A percentile compares a stretch with the other conserved stretches of the same genome.
Conservation (phyloP, 768 basidiomycete species). For the Punctularia strigosozonata region DNA sequence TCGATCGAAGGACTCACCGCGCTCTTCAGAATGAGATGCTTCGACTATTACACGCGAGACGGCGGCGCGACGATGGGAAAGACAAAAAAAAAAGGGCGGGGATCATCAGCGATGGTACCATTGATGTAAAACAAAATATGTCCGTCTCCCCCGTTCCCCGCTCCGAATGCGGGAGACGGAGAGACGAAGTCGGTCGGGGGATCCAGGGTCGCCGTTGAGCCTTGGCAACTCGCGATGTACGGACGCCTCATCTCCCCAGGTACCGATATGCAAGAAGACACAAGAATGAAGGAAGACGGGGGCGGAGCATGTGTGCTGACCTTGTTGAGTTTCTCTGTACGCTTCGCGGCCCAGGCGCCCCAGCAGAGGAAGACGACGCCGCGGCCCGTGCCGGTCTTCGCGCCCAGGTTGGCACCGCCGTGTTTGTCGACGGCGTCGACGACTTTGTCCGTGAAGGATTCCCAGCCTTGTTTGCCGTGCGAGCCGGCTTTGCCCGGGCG, state of each 20-base stretch:
- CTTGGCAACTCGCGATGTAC: too few relatives aligned
- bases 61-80: too few relatives aligned
- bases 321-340: slow-evolving; percentile 66
- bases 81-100: too few relatives aligned
- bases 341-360: slow-evolving; percentile 80
- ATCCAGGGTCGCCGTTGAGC: too few relatives aligned
- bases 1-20: slow-evolving; percentile 37
- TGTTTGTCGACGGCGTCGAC: slow-evolving; percentile 68
- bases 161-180: too few relatives aligned
- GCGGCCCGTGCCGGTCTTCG: slow-evolving; percentile 42
- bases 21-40: slow-evolving; percentile 71
- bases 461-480: slow-evolving; percentile 84
- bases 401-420: slow-evolving; percentile 57
- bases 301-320: slow-evolving; percentile 22
- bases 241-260: too few relatives aligned
- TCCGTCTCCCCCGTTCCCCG: too few relatives aligned
- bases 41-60: slow-evolving; percentile 36
- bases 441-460: slow-evolving; percentile 77
- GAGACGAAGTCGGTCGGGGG: too few relatives aligned
- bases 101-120: too few relatives aligned
- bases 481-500: slow-evolving; percentile 64
- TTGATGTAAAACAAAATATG: not conserved
- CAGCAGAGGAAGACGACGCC: slow-evolving; percentile 85
- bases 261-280: not conserved
- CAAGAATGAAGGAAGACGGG: not conserved